phyloP scores from a whole-genome alignment of 257 asterid species.

The Paraleonurus japonicus region DNA sequence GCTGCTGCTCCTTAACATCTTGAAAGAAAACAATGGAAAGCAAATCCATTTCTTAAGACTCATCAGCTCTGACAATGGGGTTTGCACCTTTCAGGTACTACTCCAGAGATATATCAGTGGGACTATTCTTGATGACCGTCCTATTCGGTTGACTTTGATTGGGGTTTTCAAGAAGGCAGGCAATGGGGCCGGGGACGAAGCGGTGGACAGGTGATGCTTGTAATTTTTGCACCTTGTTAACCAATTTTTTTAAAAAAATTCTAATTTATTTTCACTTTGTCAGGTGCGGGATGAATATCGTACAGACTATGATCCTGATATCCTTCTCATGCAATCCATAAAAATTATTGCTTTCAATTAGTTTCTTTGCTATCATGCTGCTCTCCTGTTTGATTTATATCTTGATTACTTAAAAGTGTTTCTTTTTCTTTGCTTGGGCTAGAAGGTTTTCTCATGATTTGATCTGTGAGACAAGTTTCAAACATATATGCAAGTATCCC shows the following conservation, averaged over 20 bases:
- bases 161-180: constrained; percentile 98
- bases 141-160: constrained; percentile 99
- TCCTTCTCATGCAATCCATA: constrained; percentile 49
- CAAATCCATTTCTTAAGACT: background rate
- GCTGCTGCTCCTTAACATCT: background rate
- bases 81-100: constrained; percentile 74
- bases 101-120: constrained; percentile 94
- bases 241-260: background rate
- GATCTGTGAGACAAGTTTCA: background rate
- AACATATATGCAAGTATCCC: background rate
- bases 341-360: background rate
- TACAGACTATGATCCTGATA: constrained; percentile 99
- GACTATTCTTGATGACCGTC: constrained; percentile 98
- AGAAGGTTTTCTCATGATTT: background rate
- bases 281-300: constrained; percentile 99
- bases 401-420: background rate
- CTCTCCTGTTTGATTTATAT: background rate
- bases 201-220: constrained; percentile 83
- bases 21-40: background rate
- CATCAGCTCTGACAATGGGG: constrained; percentile 1
- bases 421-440: constrained; percentile 5
- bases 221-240: constrained; percentile 12
- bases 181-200: constrained; percentile 99
- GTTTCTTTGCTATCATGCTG: background rate
- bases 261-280: constrained; percentile 27